These are phyloP conservation scores for Umbelopsis sp. DNA, from an alignment of 192 early-diverging fungal genomes.

Conservation along the genomic window DNA sequence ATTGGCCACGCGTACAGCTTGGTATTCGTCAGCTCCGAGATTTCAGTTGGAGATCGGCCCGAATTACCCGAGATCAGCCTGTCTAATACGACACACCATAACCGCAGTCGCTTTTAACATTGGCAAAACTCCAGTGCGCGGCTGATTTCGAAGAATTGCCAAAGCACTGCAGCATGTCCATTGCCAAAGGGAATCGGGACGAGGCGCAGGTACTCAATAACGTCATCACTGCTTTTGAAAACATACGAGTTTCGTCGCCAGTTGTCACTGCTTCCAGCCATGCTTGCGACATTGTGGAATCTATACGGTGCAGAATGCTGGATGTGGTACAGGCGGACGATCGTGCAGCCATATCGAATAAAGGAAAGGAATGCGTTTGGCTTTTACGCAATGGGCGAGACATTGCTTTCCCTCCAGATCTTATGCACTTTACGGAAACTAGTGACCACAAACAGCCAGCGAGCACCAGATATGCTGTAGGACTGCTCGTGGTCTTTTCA, in stretches of 20 bases:
- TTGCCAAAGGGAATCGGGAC: neutral
- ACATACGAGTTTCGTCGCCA: neutral
- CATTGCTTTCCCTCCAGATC: neutral
- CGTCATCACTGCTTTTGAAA: neutral
- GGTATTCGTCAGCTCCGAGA: too few species aligned
- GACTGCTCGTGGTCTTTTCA: neutral
- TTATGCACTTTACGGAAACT: neutral
- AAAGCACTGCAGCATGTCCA: too few species aligned
- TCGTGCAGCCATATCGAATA: neutral
- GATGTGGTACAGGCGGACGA: neutral
- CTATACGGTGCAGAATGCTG: neutral
- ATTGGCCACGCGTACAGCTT: too few species aligned
- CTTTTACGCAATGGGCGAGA: neutral
- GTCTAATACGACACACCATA: too few species aligned
- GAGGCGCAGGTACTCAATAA: neutral
- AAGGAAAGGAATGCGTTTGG: neutral
- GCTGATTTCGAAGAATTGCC: too few species aligned
- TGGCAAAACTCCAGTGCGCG: too few species aligned
- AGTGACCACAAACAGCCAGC: neutral
- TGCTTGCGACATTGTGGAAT: constrained; percentile 4
- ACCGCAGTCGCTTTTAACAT: too few species aligned
- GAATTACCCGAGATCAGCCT: too few species aligned
- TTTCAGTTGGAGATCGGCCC: too few species aligned
- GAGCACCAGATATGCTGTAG: neutral
- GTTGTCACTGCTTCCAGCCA: neutral